phyloP scores from a whole-genome alignment of 2,329 filamentous ascomycete species.

The Stagonosporopsis vannaccii region DNA sequence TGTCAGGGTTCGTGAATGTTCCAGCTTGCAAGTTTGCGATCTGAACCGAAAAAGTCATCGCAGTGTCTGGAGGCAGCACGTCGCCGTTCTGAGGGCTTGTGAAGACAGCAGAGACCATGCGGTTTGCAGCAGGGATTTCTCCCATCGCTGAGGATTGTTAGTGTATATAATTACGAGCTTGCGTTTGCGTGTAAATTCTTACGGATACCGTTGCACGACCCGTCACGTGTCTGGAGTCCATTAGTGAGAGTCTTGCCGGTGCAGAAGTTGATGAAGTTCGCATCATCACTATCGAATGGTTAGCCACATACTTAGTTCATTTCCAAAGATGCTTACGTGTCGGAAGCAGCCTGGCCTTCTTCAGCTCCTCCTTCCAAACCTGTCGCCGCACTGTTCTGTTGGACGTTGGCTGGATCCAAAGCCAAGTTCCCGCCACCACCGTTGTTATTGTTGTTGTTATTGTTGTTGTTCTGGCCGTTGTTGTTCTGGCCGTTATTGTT shows the following conservation, averaged over 20 bases:
- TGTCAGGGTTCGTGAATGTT: slow-evolving; percentile 62
- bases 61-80: slow-evolving; percentile 48
- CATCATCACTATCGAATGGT: slow-evolving; percentile 49
- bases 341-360: slow-evolving; percentile 54
- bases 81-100: slow-evolving; percentile 55
- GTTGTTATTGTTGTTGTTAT: slow-evolving; percentile 1
- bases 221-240: slow-evolving; percentile 57
- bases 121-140: slow-evolving; percentile 58
- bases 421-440: slow-evolving; percentile 25
- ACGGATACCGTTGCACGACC: slow-evolving; percentile 65
- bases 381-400: slow-evolving; percentile 51
- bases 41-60: slow-evolving; percentile 59
- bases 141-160: slow-evolving; percentile 57
- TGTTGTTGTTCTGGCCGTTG: background rate
- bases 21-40: slow-evolving; percentile 60
- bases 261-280: slow-evolving; percentile 70
- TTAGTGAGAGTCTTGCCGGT: slow-evolving; percentile 62
- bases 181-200: slow-evolving; percentile 23
- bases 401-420: slow-evolving; percentile 53
- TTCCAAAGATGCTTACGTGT: slow-evolving; percentile 49
- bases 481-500: slow-evolving; percentile 12
- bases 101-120: slow-evolving; percentile 66
- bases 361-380: slow-evolving; percentile 51
- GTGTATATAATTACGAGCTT: background rate
- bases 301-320: background rate